Evolutionary conservation across 1,284 basidiomycete species (phyloP).

Genomic region (Rhodotorula mucilaginosa): DNA sequence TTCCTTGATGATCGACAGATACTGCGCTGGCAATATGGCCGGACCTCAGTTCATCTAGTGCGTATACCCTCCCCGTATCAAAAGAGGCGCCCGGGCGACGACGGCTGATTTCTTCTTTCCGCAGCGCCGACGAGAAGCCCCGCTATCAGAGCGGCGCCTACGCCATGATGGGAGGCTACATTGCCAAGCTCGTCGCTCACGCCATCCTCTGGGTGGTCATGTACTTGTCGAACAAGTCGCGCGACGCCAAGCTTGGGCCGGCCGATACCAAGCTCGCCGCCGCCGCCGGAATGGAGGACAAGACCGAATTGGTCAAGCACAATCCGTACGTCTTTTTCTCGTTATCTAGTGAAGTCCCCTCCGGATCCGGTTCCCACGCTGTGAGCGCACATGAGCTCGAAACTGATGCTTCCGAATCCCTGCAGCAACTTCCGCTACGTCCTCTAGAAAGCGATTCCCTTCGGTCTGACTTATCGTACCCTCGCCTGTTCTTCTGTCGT

Average conservation of each 20-base stretch:
- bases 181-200: slow-evolving; percentile 11
- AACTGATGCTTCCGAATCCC: not conserved
- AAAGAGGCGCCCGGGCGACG: not conserved
- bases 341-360: too few species aligned
- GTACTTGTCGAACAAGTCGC: slow-evolving; percentile 45
- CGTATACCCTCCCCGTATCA: not conserved
- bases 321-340: slow-evolving; percentile 31
- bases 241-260: slow-evolving; percentile 44
- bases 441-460: slow-evolving; percentile 7
- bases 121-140: slow-evolving; percentile 43
- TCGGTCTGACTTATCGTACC: too few species aligned
- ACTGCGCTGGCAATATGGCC: slow-evolving; percentile 43
- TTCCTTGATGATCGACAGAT: not conserved
- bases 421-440: slow-evolving; percentile 44
- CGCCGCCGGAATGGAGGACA: slow-evolving; percentile 47
- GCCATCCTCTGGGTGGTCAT: not conserved
- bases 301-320: slow-evolving; percentile 44
- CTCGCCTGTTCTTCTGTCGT: too few species aligned
- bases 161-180: slow-evolving; percentile 45
- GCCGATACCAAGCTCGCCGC: slow-evolving; percentile 45
- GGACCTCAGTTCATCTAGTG: slow-evolving; percentile 41
- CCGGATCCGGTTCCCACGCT: too few species aligned
- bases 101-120: not conserved
- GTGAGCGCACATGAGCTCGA: too few species aligned
- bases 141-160: slow-evolving; percentile 46